Conservation (phyloP, 2,329 filamentous ascomycete species). For the Zymoseptoria passerinii region DNA sequence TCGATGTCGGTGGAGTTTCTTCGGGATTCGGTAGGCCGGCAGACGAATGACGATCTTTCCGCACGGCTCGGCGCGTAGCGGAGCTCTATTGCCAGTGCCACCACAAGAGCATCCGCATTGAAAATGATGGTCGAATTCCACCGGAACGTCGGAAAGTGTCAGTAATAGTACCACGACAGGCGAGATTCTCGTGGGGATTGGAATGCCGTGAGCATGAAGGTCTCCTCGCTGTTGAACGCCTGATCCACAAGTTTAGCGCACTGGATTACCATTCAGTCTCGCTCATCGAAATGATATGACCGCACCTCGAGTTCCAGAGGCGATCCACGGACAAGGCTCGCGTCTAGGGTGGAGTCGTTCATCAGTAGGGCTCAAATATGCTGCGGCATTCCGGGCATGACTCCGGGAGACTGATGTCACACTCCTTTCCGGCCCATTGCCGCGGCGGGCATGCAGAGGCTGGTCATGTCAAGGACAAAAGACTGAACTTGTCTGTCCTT, state of each 20-base stretch:
- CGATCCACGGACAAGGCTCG: not conserved
- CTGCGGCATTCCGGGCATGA: not conserved
- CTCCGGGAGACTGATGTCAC: not conserved
- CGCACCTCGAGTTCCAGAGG: not conserved
- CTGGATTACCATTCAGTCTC: not conserved
- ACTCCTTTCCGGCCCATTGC: not conserved
- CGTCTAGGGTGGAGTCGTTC: not conserved
- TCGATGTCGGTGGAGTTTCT: not conserved
- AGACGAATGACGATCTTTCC: not conserved
- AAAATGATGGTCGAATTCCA: not conserved
- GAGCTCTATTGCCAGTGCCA: not conserved
- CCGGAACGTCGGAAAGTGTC: not conserved
- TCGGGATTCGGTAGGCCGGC: not conserved
- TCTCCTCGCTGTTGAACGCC: not conserved
- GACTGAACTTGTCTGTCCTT: not conserved
- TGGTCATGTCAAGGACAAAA: not conserved
- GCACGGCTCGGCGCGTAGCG: not conserved
- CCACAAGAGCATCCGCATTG: constrained; percentile 40
- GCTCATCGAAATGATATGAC: not conserved
- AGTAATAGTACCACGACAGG: not conserved
- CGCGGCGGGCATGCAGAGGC: not conserved
- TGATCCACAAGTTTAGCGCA: not conserved
- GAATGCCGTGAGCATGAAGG: not conserved
- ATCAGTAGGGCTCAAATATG: not conserved
- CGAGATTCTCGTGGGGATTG: not conserved